These are phyloP conservation scores for Hanseniaspora mollemarum DNA, from an alignment of 805 yeast genomes.

Conservation along the genomic window DNA sequence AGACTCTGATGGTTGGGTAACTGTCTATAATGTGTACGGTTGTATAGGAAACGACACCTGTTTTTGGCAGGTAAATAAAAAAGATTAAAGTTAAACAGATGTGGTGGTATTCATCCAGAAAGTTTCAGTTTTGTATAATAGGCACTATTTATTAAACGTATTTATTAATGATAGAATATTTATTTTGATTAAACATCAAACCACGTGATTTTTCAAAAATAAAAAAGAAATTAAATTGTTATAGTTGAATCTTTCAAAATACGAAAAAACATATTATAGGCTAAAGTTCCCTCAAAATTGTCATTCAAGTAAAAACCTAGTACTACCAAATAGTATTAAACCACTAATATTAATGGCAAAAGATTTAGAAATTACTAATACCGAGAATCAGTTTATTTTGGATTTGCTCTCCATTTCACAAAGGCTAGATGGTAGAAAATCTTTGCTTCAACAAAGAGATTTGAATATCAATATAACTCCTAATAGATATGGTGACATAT, in stretches of 20 bases:
- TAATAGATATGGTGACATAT: constrained; percentile 64
- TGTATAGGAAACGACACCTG: constrained; percentile 11
- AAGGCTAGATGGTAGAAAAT: constrained; percentile 57
- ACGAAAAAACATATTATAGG: too few species aligned
- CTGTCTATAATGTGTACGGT: not conserved
- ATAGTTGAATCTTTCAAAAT: too few species aligned
- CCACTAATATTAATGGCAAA: constrained; percentile 39
- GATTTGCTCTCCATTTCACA: constrained; percentile 51
- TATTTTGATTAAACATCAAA: too few species aligned
- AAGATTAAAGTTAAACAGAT: too few species aligned
- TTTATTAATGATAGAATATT: too few species aligned
- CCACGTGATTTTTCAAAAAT: too few species aligned
- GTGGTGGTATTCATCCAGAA: too few species aligned
- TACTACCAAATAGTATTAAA: not conserved
- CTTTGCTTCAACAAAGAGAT: constrained; percentile 51
- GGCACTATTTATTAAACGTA: too few species aligned
- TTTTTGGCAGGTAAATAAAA: constrained; percentile 6
- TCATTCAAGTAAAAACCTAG: not conserved
- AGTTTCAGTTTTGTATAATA: too few species aligned
- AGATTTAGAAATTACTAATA: constrained; percentile 48
- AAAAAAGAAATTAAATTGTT: too few species aligned
- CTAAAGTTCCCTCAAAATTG: too few species aligned
- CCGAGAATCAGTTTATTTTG: constrained; percentile 51
- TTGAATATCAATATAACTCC: constrained; percentile 54
- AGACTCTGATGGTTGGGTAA: constrained; percentile 7